Conservation (phyloP, 2,329 filamentous ascomycete species). For the Ascochyta rabiei region DNA sequence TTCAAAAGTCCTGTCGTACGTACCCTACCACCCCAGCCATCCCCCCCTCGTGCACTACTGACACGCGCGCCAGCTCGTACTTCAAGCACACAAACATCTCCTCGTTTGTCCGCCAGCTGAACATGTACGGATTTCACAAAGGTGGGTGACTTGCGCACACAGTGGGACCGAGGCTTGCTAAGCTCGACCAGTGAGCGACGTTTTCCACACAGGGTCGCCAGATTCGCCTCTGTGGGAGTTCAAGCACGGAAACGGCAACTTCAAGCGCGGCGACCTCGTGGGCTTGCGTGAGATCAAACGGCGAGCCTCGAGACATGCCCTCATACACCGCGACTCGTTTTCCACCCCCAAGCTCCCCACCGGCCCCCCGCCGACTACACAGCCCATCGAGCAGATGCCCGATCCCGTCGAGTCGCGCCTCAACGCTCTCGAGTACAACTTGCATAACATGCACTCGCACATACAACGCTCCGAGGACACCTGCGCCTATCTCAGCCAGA, state of each 20-base stretch:
- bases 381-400: slow-evolving; percentile 76
- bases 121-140: slow-evolving; percentile 99
- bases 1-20: slow-evolving; percentile 95
- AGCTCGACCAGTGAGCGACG: slow-evolving; percentile 79
- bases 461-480: slow-evolving; percentile 84
- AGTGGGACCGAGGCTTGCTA: slow-evolving; percentile 14
- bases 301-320: slow-evolving; percentile 86
- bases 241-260: slow-evolving; percentile 96
- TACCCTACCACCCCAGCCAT: slow-evolving; percentile 41
- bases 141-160: slow-evolving; percentile 59
- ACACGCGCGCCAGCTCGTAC: slow-evolving; percentile 72
- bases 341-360: slow-evolving; percentile 71
- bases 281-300: slow-evolving; percentile 95
- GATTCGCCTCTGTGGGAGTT: slow-evolving; percentile 98
- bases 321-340: slow-evolving; percentile 92
- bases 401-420: slow-evolving; percentile 80
- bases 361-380: slow-evolving; percentile 78
- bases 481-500: slow-evolving; percentile 77
- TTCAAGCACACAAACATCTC: slow-evolving; percentile 99
- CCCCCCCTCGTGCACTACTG: slow-evolving; percentile 36
- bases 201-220: slow-evolving; percentile 92
- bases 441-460: slow-evolving; percentile 79
- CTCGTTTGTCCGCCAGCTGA: slow-evolving; percentile 95
- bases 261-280: slow-evolving; percentile 91
- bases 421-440: slow-evolving; percentile 75